Evolutionary conservation across 805 yeast genomes (phyloP), one percentile per base, ranked within the genome.

Genomic region (Schizosaccharomyces osmophilus): DNA sequence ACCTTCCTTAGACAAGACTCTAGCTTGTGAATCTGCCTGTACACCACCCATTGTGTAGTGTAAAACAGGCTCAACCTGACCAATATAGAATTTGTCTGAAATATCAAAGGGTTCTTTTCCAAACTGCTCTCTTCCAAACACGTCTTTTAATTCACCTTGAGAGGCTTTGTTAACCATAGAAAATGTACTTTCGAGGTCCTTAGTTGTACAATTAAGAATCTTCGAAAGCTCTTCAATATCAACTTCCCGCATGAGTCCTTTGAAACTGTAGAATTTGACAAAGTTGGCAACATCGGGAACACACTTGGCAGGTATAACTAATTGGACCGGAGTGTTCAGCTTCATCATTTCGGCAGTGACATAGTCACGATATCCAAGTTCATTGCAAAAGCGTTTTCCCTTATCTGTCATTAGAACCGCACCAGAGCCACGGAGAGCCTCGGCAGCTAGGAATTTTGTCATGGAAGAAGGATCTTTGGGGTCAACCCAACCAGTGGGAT

Each of bases 11-110:
- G 72, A 64, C 61, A 77, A 61, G 64, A 72, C 67, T 68, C 77
- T 69, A 0, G 80, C 72, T 55, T 74, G 70, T 57, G 75, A 74
- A 66, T 78, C 76, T 65, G 80, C 78, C 67, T 77, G 76, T 59
- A 79, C 79, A 17, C 85, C 85, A 36, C 85, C 85, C 85, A 81
- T 82, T 17, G 85, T 79, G 68, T 81, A 81, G 68, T 81, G 85
- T 58, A 82, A 72, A 62, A 79, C 81, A 45, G 84, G 74, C 5
- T 82, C 78, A 57, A 80, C 74, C 63, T 73, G 77, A 1, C 82
- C 78, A 29, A 78, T 80, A 64, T 79, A 78, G 66, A 78, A 78
- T 43, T 67, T 68, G 22, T 73, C 71, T 8, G 73, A 71, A 41
- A 67, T 64, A 26, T 63, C 65, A 61, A 77, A 71, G 5, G 82